phyloP scores from a whole-genome alignment of 441 rosid genomes.

The Populus hybrid region DNA sequence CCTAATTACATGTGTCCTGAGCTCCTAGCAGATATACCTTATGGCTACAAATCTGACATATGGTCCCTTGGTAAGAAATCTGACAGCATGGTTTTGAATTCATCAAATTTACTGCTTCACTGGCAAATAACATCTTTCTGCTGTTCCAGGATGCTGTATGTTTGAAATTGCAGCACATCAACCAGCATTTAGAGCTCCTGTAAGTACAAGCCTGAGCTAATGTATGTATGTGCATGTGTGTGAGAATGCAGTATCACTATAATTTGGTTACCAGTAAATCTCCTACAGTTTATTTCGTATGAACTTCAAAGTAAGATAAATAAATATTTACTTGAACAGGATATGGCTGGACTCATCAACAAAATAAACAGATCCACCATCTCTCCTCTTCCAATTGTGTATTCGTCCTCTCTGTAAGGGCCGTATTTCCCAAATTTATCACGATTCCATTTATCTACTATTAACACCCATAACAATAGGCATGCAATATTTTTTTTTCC shows the following conservation, averaged over 20 bases:
- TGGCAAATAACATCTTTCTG: too few relatives aligned
- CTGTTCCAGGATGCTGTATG: too few relatives aligned
- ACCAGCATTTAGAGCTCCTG: too few relatives aligned
- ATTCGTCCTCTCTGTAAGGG: conserved; percentile 80
- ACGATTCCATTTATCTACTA: not conserved
- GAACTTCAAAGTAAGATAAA: conserved; percentile 14
- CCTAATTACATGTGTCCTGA: conserved; percentile 96
- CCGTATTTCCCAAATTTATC: conserved; percentile 16
- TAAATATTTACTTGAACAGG: conserved; percentile 44
- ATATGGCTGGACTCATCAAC: conserved; percentile 83
- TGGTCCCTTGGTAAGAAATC: conserved; percentile 52
- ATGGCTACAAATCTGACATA: conserved; percentile 92
- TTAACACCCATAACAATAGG: not conserved
- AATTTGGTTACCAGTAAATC: conserved; percentile 5
- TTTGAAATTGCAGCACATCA: too few relatives aligned
- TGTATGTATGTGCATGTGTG: conserved; percentile 40
- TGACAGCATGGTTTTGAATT: too few relatives aligned
- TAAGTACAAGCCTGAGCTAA: conserved; percentile 37
- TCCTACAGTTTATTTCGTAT: conserved; percentile 8
- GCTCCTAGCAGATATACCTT: conserved; percentile 79
- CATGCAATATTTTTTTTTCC: not conserved
- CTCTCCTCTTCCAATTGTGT: conserved; percentile 87
- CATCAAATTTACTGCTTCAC: too few relatives aligned
- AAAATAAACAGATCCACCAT: conserved; percentile 80
- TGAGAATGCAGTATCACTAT: not conserved